A percentile compares a stretch with the other conserved stretches of the same genome.
phyloP scores from a whole-genome alignment of 768 basidiomycete genomes.

The Lactarius hatsudake region DNA sequence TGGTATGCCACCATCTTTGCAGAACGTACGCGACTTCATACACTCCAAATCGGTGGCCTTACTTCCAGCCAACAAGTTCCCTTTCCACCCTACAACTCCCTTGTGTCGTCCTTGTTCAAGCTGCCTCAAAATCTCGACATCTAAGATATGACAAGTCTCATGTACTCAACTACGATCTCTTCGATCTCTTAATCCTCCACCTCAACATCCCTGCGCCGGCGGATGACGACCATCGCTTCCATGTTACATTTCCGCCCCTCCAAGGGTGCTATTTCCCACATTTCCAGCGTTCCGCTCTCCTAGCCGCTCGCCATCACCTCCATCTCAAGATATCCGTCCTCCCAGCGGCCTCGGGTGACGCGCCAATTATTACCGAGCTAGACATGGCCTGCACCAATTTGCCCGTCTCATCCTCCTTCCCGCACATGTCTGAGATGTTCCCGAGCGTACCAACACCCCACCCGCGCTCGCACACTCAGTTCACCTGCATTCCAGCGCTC shows the following conservation, averaged over 20 bases:
- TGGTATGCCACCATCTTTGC: too few species aligned
- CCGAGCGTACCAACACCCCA: too few species aligned
- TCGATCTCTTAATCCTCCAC: conserved; percentile 11
- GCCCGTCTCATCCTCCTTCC: too few species aligned
- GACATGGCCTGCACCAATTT: too few species aligned
- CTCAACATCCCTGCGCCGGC: background rate
- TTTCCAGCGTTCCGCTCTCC: background rate
- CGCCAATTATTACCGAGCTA: too few species aligned
- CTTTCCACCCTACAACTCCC: background rate
- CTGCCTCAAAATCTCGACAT: background rate
- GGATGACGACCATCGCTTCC: background rate
- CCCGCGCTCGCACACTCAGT: too few species aligned
- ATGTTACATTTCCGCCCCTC: background rate
- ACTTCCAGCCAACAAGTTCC: background rate
- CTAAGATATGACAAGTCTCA: conserved; percentile 5
- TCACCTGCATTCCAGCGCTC: too few species aligned
- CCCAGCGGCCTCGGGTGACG: too few species aligned
- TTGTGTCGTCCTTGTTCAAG: conserved; percentile 4
- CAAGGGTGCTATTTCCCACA: background rate
- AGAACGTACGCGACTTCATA: background rate
- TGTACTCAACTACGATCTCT: conserved; percentile 15
- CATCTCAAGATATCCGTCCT: too few species aligned
- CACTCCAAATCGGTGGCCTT: background rate
- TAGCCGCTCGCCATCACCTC: too few species aligned
- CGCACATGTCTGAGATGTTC: too few species aligned